phyloP scores from a whole-genome alignment of 306 rosid genomes.

The Gastrolobium bilobum region DNA sequence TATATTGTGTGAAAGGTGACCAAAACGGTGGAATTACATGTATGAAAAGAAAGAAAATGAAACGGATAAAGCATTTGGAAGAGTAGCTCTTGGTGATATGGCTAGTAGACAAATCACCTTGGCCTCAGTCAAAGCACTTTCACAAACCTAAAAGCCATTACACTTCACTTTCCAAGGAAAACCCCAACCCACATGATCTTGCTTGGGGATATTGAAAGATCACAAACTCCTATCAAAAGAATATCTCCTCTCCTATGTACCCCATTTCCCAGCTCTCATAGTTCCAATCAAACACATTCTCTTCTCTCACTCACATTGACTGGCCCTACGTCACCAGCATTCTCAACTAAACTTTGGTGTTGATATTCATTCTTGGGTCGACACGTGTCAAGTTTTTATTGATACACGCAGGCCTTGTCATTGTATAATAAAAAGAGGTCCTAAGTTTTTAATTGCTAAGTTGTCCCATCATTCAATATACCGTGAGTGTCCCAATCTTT shows the following conservation, averaged over 20 bases:
- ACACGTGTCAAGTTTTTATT: constrained; percentile 41
- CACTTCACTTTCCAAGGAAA: constrained; percentile 71
- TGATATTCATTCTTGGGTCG: constrained; percentile 14
- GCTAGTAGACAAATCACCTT: constrained; percentile 45
- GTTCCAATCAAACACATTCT: constrained; percentile 46
- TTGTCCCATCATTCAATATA: constrained; percentile 57
- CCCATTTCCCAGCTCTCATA: constrained; percentile 46
- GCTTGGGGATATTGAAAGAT: constrained; percentile 73
- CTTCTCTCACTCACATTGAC: constrained; percentile 45
- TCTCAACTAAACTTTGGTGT: constrained; percentile 42
- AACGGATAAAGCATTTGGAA: constrained; percentile 38
- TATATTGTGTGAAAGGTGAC: constrained; percentile 12
- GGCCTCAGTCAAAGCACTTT: constrained; percentile 55
- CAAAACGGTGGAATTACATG: constrained; percentile 34
- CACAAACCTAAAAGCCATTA: constrained; percentile 45
- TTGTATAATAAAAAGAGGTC: constrained; percentile 23
- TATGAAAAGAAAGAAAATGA: constrained; percentile 46
- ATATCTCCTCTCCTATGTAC: constrained; percentile 49
- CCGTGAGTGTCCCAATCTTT: constrained; percentile 52
- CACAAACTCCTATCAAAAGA: constrained; percentile 53
- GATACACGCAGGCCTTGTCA: constrained; percentile 32
- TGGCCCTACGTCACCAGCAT: constrained; percentile 45
- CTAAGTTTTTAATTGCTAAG: constrained; percentile 42
- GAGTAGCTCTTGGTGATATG: constrained; percentile 42
- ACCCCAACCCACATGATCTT: constrained; percentile 68